These are phyloP conservation scores for Bidens hawaiensis DNA, from an alignment of 140 eudicot species.

Conservation along the genomic window DNA sequence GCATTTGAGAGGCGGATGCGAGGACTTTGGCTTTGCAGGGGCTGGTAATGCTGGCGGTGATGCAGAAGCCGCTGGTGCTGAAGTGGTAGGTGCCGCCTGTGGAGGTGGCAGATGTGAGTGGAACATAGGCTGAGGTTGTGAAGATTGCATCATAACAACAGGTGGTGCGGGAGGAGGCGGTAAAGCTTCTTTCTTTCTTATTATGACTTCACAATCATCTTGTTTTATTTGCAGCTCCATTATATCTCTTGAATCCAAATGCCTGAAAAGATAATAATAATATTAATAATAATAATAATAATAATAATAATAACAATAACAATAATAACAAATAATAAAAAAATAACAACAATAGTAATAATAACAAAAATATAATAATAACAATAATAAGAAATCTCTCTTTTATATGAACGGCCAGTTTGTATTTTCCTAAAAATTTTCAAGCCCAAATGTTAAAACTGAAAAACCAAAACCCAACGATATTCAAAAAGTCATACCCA, in stretches of 20 bases:
- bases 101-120: slow-evolving; percentile 28
- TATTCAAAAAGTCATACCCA: too few relatives aligned
- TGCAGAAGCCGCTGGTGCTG: slow-evolving; percentile 34
- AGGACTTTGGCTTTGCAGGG: slow-evolving; percentile 44
- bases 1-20: too few relatives aligned
- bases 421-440: too few relatives aligned
- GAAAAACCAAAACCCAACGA: too few relatives aligned
- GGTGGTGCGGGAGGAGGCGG: slow-evolving; percentile 34
- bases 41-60: slow-evolving; percentile 39
- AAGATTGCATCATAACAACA: slow-evolving; percentile 29
- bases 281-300: too few relatives aligned
- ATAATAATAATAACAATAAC: too few relatives aligned
- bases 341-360: too few relatives aligned
- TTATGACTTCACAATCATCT: slow-evolving; percentile 52
- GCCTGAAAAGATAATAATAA: slow-evolving; percentile 31
- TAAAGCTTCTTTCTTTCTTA: slow-evolving; percentile 67
- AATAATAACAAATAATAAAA: too few relatives aligned
- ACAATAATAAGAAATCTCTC: too few relatives aligned
- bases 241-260: slow-evolving; percentile 82
- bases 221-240: slow-evolving; percentile 75
- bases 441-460: too few relatives aligned
- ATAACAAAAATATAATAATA: too few relatives aligned
- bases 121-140: slow-evolving; percentile 27
- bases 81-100: slow-evolving; percentile 30
- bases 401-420: not conserved